Conservation (phyloP, 2,329 filamentous ascomycete genomes). For the Volutella citrinella region DNA sequence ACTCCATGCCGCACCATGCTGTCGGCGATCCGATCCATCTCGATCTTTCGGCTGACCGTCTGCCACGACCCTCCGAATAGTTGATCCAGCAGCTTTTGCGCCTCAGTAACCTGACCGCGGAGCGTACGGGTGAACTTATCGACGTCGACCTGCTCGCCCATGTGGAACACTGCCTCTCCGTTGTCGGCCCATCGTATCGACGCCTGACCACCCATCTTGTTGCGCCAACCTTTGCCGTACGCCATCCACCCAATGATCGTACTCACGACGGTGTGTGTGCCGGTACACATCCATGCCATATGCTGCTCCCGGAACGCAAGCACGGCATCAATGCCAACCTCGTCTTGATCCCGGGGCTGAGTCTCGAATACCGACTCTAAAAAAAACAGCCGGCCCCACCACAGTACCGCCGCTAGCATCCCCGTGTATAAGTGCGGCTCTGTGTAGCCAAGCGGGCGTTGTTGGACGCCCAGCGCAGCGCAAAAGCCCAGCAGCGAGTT, state of each 20-base stretch:
- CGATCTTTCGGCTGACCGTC: slow-evolving; percentile 2
- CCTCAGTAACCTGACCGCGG: slow-evolving; percentile 1
- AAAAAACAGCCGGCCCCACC: slow-evolving; percentile 9
- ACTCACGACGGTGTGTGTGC: slow-evolving; percentile 8
- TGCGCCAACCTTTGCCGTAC: slow-evolving; percentile 8
- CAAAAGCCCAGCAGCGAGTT: slow-evolving; percentile 12
- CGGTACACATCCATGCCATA: slow-evolving; percentile 6
- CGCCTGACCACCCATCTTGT: slow-evolving; percentile 6
- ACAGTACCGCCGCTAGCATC: slow-evolving; percentile 7
- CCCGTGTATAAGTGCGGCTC: slow-evolving; percentile 7
- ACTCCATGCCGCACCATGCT: slow-evolving; percentile 7
- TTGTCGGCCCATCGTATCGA: slow-evolving; percentile 11
- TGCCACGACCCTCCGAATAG: slow-evolving; percentile 6
- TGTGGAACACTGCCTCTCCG: slow-evolving; percentile 7
- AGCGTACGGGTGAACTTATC: slow-evolving; percentile 4
- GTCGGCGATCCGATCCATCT: slow-evolving; percentile 6
- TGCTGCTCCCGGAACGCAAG: slow-evolving; percentile 5
- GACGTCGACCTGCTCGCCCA: slow-evolving; percentile 6
- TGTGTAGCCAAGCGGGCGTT: slow-evolving; percentile 5
- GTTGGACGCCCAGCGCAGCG: slow-evolving; percentile 4
- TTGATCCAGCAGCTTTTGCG: slow-evolving; percentile 2
- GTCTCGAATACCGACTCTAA: slow-evolving; percentile 7
- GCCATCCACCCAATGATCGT: slow-evolving; percentile 12
- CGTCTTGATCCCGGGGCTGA: background rate
- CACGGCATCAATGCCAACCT: slow-evolving; percentile 5